Evolutionary conservation across 495 filamentous ascomycete genomes (phyloP).

Genomic region (Penicillium cosmopolitanum): DNA sequence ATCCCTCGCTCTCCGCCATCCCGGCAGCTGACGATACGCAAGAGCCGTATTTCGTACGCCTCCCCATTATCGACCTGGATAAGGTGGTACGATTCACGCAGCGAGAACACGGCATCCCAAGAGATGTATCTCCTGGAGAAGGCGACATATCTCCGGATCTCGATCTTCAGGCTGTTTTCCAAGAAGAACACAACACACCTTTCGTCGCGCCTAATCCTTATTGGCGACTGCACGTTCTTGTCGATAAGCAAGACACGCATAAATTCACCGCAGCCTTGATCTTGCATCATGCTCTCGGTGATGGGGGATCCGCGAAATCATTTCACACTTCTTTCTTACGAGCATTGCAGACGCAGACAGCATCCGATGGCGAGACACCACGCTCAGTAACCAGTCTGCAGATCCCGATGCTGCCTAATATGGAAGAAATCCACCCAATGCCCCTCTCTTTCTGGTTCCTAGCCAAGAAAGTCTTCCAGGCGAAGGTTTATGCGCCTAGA

Average conservation of each 20-base stretch:
- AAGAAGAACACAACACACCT: slow-evolving; percentile 40
- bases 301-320: slow-evolving; percentile 41
- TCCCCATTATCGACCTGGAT: slow-evolving; percentile 45
- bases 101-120: slow-evolving; percentile 16
- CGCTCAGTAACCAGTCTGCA: slow-evolving; percentile 30
- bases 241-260: slow-evolving; percentile 20
- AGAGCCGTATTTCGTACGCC: slow-evolving; percentile 48
- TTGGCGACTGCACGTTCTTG: slow-evolving; percentile 45
- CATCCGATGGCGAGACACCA: slow-evolving; percentile 22
- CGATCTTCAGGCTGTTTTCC: slow-evolving; percentile 40
- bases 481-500: slow-evolving; percentile 27
- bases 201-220: slow-evolving; percentile 37
- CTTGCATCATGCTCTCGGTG: slow-evolving; percentile 42
- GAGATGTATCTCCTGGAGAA: slow-evolving; percentile 3
- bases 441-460: slow-evolving; percentile 34
- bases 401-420: slow-evolving; percentile 34
- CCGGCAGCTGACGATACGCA: slow-evolving; percentile 43
- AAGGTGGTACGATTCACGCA: slow-evolving; percentile 36
- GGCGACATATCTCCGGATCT: slow-evolving; percentile 27
- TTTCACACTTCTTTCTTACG: slow-evolving; percentile 37
- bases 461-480: slow-evolving; percentile 30
- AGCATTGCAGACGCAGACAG: slow-evolving; percentile 23
- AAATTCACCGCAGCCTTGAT: slow-evolving; percentile 42
- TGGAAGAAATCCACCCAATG: slow-evolving; percentile 29
- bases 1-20: slow-evolving; percentile 49